Percentiles rank a stretch among this genome's conserved stretches.
phyloP scores from a whole-genome alignment of 768 basidiomycete genomes.

The Boletus coccyginus region DNA sequence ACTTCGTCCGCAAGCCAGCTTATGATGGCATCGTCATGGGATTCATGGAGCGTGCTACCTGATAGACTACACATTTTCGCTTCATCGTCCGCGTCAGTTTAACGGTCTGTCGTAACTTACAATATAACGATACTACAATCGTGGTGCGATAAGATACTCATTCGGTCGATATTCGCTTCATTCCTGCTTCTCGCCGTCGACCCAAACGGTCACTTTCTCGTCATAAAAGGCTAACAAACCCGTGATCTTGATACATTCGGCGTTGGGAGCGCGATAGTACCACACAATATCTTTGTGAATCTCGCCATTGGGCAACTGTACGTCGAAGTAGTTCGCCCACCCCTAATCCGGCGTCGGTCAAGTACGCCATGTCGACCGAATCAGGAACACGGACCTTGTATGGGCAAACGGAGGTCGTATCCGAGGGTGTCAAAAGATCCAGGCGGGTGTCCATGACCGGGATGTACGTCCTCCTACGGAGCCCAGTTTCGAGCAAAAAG shows the following conservation, averaged over 20 bases:
- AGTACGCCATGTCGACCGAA: not conserved
- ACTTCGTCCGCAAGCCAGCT: constrained; percentile 14
- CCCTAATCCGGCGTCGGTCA: constrained; percentile 39
- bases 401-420: constrained; percentile 49
- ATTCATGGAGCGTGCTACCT: constrained; percentile 1
- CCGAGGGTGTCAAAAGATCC: constrained; percentile 48
- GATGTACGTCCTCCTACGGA: constrained; percentile 59
- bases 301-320: constrained; percentile 45
- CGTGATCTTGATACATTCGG: constrained; percentile 48
- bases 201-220: constrained; percentile 64
- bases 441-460: constrained; percentile 54
- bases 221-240: constrained; percentile 62
- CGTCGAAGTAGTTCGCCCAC: constrained; percentile 54
- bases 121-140: not conserved
- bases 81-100: no score
- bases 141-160: not conserved
- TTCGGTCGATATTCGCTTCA: constrained; percentile 24
- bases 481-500: constrained; percentile 56
- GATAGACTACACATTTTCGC: not conserved
- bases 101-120: constrained; percentile 3
- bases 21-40: constrained; percentile 12
- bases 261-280: constrained; percentile 57
- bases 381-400: constrained; percentile 51
- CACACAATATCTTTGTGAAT: constrained; percentile 52
- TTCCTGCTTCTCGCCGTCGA: constrained; percentile 55